Base-by-base conservation (phyloP, 768 basidiomycete genomes). In the Naematelia aurantialba region DNA sequence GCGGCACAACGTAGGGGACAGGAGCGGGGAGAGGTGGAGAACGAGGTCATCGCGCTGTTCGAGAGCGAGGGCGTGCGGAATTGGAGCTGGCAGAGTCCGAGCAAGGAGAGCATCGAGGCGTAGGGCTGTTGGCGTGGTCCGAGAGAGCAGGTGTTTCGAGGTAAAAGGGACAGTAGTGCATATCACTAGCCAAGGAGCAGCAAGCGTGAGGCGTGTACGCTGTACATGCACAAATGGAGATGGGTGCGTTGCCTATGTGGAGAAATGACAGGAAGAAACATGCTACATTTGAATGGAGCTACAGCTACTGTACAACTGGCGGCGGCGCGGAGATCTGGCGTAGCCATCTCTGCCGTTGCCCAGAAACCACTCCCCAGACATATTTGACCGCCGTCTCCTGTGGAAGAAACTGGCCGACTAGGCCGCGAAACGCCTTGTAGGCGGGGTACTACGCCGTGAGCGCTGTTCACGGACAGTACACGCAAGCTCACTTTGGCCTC, bases 391-490 rank as follows among this genome's bases (percentile, higher is more conserved):
- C 58, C 0, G 68, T 69, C 29, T 75, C 57, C 14, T 79, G 52
- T 1, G 85, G 84, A 8, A 79, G 63, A 70, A 94, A 93, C 87
- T 91, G 91, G 12, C 83, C 85, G 3, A 94, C 91, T 21, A 91
- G 83, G 57, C 80, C 71, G 68, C 85, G 85, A 74, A 93, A 96
- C 3, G 85, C 83, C 4, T 72, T 70, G 76, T 94, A 96, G 11
- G 58, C 55, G 2, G 73, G 69, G 51, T 74, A 73, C 70, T 72
- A 46, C 5, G 25, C 12, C 11, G 25, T 50, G 13, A 44, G 29
- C 21, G 47, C 53, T 39, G 34, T 39, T 39, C 17, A 8, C 8
- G 34, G 8, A 8, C 25, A 34, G 52, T 17, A 14, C 8, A 4
- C 22, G 34, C n/a, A n/a, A 27, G 47, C 73, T 58, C 29, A 75